Base-by-base conservation (phyloP, 352 stramenopile species). In the Bremia lactucae region DNA sequence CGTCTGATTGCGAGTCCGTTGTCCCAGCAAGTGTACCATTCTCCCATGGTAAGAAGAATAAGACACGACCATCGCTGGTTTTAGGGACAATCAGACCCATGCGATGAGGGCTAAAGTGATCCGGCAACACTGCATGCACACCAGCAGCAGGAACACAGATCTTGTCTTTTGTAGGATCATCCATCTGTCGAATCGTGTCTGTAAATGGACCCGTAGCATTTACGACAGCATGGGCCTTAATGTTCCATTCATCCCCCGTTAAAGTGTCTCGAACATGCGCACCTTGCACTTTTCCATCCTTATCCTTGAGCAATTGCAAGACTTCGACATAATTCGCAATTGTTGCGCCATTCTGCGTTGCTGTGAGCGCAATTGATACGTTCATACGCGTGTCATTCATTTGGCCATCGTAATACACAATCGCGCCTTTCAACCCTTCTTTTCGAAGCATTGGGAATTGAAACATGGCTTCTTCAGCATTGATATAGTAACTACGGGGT, bases 51-150 rank as follows among this genome's bases (percentile, higher is more conserved):
- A 98, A 55, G 67, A 98, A 98, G 74, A 98, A 98, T 16, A 91
- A 47, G 49, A 94, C 81, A 44, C 91, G 82, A 20, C 88, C 89
- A 52, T 98, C 94, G 23, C 78, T 88, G 7, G 94, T 98, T 57
- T 96, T 97, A 36, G 94, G 94, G 36, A 98, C 88, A 56, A 98
- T 97, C 13, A 98, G 64, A 1, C 94, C 94, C 87, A 97, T 97
- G 43, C 75, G 83, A 54, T 86, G 76, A 13, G 94, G 94, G 42
- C 82, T 96, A 46, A 96, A 98, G 68, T 98, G 87, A 62, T 96
- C 88, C 1, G 91, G 92, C 25, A 98, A 71, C 41, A 98, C 86
- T 0, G 97, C 72, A 69, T 98, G 94, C 25, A 98, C 90, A 24
- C 94, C 94, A 4, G 86, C 88, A 9, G 92, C 92, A 16, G 90